Evolutionary conservation across 2,329 filamentous ascomycete genomes (phyloP), one percentile per base, ranked within the genome.

Genomic region (Leptographium radiaticola): DNA sequence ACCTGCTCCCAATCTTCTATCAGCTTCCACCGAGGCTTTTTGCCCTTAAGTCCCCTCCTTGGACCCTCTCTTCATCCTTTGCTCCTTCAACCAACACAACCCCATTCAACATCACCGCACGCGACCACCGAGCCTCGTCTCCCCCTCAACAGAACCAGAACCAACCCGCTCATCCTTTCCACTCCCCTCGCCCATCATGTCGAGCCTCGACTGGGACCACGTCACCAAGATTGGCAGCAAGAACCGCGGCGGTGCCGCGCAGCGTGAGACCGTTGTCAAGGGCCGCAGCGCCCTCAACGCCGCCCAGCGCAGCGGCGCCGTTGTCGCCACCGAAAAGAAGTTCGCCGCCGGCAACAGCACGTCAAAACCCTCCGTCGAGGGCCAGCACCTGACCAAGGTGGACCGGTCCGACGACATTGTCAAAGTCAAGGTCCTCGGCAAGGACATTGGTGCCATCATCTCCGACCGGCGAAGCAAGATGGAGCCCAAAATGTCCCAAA

Each of bases 371-470:
- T 73, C 72, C 57, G 76, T 76, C 61, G 91, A 97, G 73, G 93
- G 93, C 63, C 93, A 98, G 74, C 90, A 88, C 67, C 79, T 97
- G 60, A 97, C 93, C 62, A 96, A 97, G 77, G 90, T 98, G 70
- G 93, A 97, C 77, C 90, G 91, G 62, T 84, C 83, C 68, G 90
- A 97, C 76, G 93, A 96, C 68, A 95, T 96, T 73, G 85, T 97
- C 72, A 95, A 95, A 76, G 90, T 89, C 66, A 95, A 95, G 75
- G 94, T 89, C 48, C 77, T 96, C 56, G 89, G 89, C 67, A 77
- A 79, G 65, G 76, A 80, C 54, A 88, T 97, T 60, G 89, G 87
- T 64, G 81, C 87, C 61, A 87, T 85, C 60, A 96, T 97, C 73
- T 79, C 82, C 64, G 79, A 84, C 65, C 81, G 86, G 54, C 87